Evolutionary conservation across 345 rosid species (phyloP), one percentile per base, ranked within the genome.

Genomic region (Lagerstroemia speciosa): DNA sequence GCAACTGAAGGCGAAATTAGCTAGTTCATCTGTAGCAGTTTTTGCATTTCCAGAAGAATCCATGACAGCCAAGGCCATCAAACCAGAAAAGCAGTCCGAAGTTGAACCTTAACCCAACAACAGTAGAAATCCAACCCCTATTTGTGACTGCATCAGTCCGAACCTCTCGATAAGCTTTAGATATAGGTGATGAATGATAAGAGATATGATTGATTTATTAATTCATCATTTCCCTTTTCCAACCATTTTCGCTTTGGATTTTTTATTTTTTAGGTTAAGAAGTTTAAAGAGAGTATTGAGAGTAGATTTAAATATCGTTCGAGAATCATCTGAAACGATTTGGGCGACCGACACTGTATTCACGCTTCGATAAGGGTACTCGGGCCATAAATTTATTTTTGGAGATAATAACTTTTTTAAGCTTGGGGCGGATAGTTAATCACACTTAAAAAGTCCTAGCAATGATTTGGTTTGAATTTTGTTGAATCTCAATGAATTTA

Each of bases 1-100:
- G 12, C 64, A 52, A 29, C 67, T 6, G 32, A 63, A 22, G 36
- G 66, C 20, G 37, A 71, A 0, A 52, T 60, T 22, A 20, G 58
- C 14, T 15, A 66, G 17, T 16, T 66, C 16, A 38, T 68, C 40
- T 4, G 66, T 30, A 15, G 69, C 30, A 19, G 69, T 27, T 36
- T 48, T 58, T 64, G 52, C 36, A 22, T 67, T 37, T 11, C 33
- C 41, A 24, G 62, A 64, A 3, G 26, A 27, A 6, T 17, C 74
- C 33, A 34, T 60, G 27, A 79, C 74, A 63, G 78, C 81, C 83
- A 76, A 78, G 43, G 27, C 69, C 40, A 46, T 27, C 50, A 9
- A 19, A 8, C 38, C 27, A 20, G 40, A 40, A 43, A 50, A 70
- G 65, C 62, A 50, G 38, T 0, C 24, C 16, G 19, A 64, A 15